A percentile compares a stretch with the other conserved stretches of the same genome.
Evolutionary conservation across 2,329 filamentous ascomycete genomes (phyloP).

Genomic region (Nemania abortiva): DNA sequence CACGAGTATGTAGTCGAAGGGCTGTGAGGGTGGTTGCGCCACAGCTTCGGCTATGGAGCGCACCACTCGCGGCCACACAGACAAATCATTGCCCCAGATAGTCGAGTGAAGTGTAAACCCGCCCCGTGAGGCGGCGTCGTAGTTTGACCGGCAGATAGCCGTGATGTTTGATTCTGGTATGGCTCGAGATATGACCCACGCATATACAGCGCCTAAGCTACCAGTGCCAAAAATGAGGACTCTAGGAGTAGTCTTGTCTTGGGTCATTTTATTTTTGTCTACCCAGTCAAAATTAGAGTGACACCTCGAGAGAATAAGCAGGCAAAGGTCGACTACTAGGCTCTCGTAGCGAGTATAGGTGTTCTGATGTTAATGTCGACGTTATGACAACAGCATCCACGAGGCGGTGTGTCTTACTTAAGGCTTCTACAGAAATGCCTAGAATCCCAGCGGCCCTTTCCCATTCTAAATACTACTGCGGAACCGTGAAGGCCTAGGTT

Average conservation of each 20-base stretch:
- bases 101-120: slow-evolving; percentile 51
- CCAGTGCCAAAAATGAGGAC: slow-evolving; percentile 53
- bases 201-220: slow-evolving; percentile 50
- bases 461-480: background rate
- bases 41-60: slow-evolving; percentile 50
- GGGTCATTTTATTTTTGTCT: background rate
- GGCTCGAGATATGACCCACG: slow-evolving; percentile 45
- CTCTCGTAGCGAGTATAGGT: background rate
- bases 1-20: slow-evolving; percentile 50
- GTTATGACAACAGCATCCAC: background rate
- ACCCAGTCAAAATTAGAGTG: background rate
- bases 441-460: background rate
- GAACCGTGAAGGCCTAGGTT: slow-evolving; percentile 1
- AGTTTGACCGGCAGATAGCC: slow-evolving; percentile 51
- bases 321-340: background rate
- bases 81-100: slow-evolving; percentile 48
- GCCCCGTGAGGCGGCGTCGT: slow-evolving; percentile 44
- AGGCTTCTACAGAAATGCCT: background rate
- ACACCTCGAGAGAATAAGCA: background rate
- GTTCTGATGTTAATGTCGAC: background rate
- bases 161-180: slow-evolving; percentile 45
- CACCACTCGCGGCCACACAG: slow-evolving; percentile 46
- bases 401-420: background rate
- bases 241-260: slow-evolving; percentile 35
- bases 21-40: slow-evolving; percentile 28